phyloP scores from a whole-genome alignment of 306 rosid species.

The Rosa chinensis region DNA sequence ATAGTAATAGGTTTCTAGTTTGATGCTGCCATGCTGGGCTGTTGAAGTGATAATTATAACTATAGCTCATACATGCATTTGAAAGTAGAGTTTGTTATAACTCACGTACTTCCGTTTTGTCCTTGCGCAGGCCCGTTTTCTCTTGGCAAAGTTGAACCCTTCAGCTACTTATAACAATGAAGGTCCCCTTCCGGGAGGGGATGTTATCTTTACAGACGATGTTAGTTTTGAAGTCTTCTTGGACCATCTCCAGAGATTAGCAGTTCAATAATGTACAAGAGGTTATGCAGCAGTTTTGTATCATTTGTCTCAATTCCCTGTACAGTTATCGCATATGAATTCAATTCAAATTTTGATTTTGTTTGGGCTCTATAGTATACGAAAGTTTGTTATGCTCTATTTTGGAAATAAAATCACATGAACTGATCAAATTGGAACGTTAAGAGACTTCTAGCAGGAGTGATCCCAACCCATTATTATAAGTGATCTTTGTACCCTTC shows the following conservation, averaged over 20 bases:
- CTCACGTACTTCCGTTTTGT: constrained; percentile 4
- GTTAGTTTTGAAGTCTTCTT: constrained; percentile 95
- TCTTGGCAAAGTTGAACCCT: constrained; percentile 88
- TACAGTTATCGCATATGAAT: constrained; percentile 32
- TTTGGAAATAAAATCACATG: neutral
- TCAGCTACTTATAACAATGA: constrained; percentile 83
- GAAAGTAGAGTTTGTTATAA: neutral
- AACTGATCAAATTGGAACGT: neutral
- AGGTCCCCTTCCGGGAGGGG: constrained; percentile 75
- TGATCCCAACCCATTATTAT: neutral
- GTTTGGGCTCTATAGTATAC: constrained; percentile 1
- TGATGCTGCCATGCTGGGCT: neutral
- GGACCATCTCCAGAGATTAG: constrained; percentile 96
- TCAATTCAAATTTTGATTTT: constrained; percentile 10
- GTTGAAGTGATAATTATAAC: too few species aligned
- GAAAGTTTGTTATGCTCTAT: neutral
- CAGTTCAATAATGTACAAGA: constrained; percentile 58
- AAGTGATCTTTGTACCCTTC: too few species aligned
- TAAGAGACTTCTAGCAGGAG: neutral
- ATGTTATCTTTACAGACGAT: constrained; percentile 84
- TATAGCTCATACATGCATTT: neutral
- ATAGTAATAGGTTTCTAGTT: neutral
- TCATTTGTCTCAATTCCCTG: constrained; percentile 28
- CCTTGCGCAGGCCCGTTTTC: constrained; percentile 76
- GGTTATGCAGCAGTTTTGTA: constrained; percentile 33